Evolutionary conservation across 495 filamentous ascomycete species (phyloP).

Genomic region (Saxophila tyrrhenica): DNA sequence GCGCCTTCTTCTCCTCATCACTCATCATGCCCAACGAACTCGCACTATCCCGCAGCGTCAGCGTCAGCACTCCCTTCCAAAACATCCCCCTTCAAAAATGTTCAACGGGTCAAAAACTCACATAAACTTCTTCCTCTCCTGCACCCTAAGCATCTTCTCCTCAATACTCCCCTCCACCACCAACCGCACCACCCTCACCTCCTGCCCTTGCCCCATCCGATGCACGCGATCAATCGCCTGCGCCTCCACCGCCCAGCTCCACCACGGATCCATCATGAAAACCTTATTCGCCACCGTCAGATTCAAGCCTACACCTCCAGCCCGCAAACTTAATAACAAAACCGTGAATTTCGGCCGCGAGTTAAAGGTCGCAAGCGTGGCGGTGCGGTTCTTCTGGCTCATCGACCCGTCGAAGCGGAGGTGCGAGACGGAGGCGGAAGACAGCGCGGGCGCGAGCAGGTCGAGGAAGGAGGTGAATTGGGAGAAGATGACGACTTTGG

Average conservation of each 20-base stretch:
- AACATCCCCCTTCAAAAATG: too few species aligned
- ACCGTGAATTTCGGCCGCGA: slow-evolving; percentile 37
- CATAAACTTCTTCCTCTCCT: slow-evolving; percentile 94
- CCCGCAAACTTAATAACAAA: slow-evolving; percentile 72
- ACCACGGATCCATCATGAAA: slow-evolving; percentile 99
- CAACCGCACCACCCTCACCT: slow-evolving; percentile 77
- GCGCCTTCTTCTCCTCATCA: slow-evolving; percentile 83
- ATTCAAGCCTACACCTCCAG: slow-evolving; percentile 90
- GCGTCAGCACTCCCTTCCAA: not conserved
- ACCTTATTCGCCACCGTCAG: slow-evolving; percentile 78
- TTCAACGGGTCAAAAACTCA: too few species aligned
- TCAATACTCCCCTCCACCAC: slow-evolving; percentile 86
- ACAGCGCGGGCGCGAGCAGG: slow-evolving; percentile 69
- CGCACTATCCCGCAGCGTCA: slow-evolving; percentile 54
- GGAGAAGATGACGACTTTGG: slow-evolving; percentile 89
- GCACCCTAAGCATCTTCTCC: slow-evolving; percentile 83
- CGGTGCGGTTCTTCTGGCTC: slow-evolving; percentile 69
- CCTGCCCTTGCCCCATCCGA: slow-evolving; percentile 85
- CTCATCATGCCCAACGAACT: slow-evolving; percentile 85
- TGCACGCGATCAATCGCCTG: slow-evolving; percentile 99
- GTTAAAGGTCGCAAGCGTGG: slow-evolving; percentile 61
- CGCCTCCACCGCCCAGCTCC: slow-evolving; percentile 92
- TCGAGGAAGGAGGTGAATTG: slow-evolving; percentile 96
- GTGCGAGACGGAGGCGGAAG: slow-evolving; percentile 57
- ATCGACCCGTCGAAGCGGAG: slow-evolving; percentile 87